phyloP scores from a whole-genome alignment of 2,329 filamentous ascomycete species.

The Westerdykella aurantiaca region DNA sequence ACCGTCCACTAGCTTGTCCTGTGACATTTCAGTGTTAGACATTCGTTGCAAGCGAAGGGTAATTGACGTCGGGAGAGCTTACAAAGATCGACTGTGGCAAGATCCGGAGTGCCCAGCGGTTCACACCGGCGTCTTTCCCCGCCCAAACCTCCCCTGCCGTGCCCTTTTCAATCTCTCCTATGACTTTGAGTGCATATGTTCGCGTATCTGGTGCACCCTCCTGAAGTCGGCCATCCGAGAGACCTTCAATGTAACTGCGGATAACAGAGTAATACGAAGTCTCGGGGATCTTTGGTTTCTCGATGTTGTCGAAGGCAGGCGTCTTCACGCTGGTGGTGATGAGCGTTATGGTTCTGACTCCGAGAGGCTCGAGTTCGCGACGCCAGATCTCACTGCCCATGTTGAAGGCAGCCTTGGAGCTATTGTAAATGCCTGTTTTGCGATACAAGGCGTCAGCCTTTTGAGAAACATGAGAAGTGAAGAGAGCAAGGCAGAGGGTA shows the following conservation, averaged over 20 bases:
- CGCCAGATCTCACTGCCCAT: slow-evolving; percentile 22
- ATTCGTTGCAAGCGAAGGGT: no score
- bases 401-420: slow-evolving; percentile 36
- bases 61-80: neutral
- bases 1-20: no score
- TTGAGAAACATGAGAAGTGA: slow-evolving; percentile 1
- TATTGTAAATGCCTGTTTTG: slow-evolving; percentile 22
- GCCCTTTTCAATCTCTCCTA: neutral
- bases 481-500: slow-evolving; percentile 8
- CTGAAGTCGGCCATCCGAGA: neutral
- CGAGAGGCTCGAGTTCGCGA: slow-evolving; percentile 18
- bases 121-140: neutral
- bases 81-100: no score
- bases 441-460: neutral
- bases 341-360: slow-evolving; percentile 17
- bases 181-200: no score
- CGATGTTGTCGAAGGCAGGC: neutral
- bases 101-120: no score
- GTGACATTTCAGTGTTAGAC: no score
- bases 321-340: slow-evolving; percentile 11
- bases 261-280: neutral
- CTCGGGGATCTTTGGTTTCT: neutral
- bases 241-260: neutral
- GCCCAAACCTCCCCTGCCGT: neutral
- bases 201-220: no score